Conservation (phyloP, 1,284 basidiomycete species). For the Trichosporon sp. region DNA sequence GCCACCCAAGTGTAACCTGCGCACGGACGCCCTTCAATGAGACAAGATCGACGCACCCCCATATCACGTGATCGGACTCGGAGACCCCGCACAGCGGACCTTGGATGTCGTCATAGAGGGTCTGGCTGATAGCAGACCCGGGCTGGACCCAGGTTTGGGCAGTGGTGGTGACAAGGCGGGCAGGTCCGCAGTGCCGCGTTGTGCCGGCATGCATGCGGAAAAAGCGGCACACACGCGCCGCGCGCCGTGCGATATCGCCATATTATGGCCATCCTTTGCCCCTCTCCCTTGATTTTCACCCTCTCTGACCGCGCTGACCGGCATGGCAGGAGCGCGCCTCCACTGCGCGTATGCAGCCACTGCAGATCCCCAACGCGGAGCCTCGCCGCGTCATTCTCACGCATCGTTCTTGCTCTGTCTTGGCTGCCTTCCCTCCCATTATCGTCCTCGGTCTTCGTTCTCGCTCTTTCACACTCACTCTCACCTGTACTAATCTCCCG, state of each 20-base stretch:
- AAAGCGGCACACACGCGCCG: background rate
- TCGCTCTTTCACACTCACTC: constrained; percentile 5
- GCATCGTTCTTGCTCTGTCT: background rate
- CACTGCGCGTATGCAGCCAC: background rate
- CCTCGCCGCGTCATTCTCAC: constrained; percentile 9
- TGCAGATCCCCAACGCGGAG: constrained; percentile 7
- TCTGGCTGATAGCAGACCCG: background rate
- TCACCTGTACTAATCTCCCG: background rate
- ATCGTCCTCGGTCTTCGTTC: background rate
- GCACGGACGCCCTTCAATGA: background rate
- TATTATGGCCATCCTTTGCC: background rate
- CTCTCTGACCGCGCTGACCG: background rate
- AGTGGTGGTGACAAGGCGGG: too few relatives aligned
- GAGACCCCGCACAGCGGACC: background rate
- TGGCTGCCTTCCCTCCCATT: background rate
- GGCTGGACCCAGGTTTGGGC: too few relatives aligned
- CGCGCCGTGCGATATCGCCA: background rate
- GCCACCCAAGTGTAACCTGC: background rate
- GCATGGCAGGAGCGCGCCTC: background rate
- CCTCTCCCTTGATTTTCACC: background rate
- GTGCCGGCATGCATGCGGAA: background rate
- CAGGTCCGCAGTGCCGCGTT: background rate
- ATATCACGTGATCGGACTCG: background rate
- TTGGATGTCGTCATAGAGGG: background rate
- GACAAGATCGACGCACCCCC: background rate